Percentiles rank a stretch among this genome's conserved stretches.
These are phyloP conservation scores for Polyrhizophydium stewartii DNA, from an alignment of 371 early-diverging fungal species.

Conservation along the genomic window DNA sequence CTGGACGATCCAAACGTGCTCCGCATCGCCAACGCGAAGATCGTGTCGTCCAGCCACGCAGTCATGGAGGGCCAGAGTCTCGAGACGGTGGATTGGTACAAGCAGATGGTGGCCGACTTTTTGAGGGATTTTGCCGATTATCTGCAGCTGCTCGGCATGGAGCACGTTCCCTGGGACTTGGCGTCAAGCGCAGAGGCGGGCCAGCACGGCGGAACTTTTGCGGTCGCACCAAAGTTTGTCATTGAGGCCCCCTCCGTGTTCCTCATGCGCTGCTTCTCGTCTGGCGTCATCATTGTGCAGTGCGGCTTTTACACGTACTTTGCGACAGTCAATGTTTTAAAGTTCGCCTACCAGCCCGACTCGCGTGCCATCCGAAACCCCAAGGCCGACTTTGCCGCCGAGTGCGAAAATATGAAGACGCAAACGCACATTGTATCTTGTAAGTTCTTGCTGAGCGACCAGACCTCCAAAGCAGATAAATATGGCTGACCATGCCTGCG, in stretches of 20 bases:
- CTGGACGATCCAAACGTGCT: not conserved
- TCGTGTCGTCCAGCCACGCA: not conserved
- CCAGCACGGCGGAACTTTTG: conserved; percentile 7
- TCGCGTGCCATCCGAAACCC: not conserved
- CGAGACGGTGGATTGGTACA: conserved; percentile 46
- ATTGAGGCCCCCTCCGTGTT: conserved; percentile 12
- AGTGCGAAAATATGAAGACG: conserved; percentile 65
- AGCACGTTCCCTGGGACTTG: conserved; percentile 35
- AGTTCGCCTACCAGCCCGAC: conserved; percentile 12
- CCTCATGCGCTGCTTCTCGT: conserved; percentile 4
- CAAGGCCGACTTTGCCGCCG: conserved; percentile 12
- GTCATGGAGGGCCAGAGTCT: not conserved
- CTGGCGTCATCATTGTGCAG: conserved; percentile 11
- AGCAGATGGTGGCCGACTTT: conserved; percentile 50
- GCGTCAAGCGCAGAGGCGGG: not conserved
- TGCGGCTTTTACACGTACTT: conserved; percentile 13
- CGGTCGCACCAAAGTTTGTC: conserved; percentile 3
- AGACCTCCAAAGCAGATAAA: no score
- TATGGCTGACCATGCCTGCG: no score
- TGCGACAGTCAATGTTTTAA: conserved; percentile 11
- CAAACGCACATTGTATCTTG: conserved; percentile 74
- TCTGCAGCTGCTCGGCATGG: conserved; percentile 65
- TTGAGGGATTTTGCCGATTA: conserved; percentile 66
- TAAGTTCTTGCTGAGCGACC: no score
- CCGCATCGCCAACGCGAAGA: not conserved